phyloP scores from a whole-genome alignment of 306 rosid species.

The Leucaena leucocephala region DNA sequence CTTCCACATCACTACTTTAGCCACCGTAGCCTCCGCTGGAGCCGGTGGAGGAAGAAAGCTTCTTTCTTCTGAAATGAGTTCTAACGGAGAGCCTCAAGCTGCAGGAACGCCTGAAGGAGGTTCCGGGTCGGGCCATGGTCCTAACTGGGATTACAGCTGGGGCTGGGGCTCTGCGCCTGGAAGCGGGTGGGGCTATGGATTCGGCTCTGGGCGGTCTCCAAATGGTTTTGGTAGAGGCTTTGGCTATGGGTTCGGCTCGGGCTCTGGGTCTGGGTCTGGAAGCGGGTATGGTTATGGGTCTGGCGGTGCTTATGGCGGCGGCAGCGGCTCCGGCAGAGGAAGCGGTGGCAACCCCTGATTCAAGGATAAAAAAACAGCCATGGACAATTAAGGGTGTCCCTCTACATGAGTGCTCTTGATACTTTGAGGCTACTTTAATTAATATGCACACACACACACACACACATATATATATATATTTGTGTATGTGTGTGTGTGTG shows the following conservation, averaged over 20 bases:
- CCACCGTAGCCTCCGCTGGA: not conserved
- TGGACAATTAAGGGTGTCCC: constrained; percentile 26
- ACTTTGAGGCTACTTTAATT: not conserved
- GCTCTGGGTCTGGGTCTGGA: constrained; percentile 52
- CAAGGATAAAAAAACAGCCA: constrained; percentile 42
- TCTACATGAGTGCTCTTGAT: not conserved
- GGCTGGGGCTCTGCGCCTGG: constrained; percentile 81
- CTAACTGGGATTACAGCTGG: constrained; percentile 82
- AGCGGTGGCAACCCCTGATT: constrained; percentile 22
- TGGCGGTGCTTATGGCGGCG: not conserved
- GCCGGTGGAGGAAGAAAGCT: constrained; percentile 35
- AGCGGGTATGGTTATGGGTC: constrained; percentile 57
- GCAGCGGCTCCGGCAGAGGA: not conserved
- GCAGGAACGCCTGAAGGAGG: constrained; percentile 55
- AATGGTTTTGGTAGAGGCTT: constrained; percentile 58
- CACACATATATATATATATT: not conserved
- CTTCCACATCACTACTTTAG: constrained; percentile 33
- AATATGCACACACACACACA: not conserved
- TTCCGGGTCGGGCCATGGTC: constrained; percentile 69
- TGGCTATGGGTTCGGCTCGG: constrained; percentile 66
- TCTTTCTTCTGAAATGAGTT: constrained; percentile 32
- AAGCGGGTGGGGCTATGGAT: constrained; percentile 80
- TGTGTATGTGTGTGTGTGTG: not conserved
- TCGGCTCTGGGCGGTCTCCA: constrained; percentile 70
- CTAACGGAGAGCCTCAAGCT: constrained; percentile 36